phyloP scores from a whole-genome alignment of 148 eudicot species.

The Rheum nobile region DNA sequence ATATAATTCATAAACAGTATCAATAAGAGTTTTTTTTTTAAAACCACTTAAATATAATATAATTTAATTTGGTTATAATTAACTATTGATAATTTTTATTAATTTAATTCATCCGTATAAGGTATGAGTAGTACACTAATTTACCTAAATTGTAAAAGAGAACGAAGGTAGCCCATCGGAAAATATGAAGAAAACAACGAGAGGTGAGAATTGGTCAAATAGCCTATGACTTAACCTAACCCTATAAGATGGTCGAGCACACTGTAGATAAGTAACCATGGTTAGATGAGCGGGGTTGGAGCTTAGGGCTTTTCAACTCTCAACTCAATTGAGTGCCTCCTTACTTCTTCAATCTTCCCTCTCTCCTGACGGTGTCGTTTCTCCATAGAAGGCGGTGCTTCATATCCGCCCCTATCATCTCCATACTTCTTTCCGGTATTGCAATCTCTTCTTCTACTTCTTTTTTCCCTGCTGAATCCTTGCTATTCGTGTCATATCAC shows the following conservation, averaged over 20 bases:
- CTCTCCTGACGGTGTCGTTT: neutral
- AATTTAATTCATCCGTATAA: no score
- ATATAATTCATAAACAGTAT: no score
- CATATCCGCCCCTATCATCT: neutral
- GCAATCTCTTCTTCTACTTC: neutral
- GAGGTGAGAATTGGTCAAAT: neutral
- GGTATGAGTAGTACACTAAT: no score
- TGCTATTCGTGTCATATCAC: neutral
- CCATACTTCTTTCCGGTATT: neutral
- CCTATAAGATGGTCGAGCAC: neutral
- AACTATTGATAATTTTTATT: no score
- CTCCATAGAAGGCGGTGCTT: constrained; percentile 1
- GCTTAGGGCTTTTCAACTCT: neutral
- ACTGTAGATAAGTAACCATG: neutral
- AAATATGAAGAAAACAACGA: neutral
- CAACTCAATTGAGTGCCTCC: neutral
- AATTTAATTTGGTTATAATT: no score
- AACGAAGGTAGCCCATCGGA: no score
- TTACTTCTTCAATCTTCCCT: neutral
- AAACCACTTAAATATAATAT: no score
- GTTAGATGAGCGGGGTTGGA: neutral
- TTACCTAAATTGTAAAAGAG: no score
- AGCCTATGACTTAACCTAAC: neutral
- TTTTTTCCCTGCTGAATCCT: neutral
- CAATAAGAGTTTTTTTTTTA: no score